These are phyloP conservation scores for Gracilaria gracilis DNA, from an alignment of 23 red algal species.

Conservation along the genomic window DNA sequence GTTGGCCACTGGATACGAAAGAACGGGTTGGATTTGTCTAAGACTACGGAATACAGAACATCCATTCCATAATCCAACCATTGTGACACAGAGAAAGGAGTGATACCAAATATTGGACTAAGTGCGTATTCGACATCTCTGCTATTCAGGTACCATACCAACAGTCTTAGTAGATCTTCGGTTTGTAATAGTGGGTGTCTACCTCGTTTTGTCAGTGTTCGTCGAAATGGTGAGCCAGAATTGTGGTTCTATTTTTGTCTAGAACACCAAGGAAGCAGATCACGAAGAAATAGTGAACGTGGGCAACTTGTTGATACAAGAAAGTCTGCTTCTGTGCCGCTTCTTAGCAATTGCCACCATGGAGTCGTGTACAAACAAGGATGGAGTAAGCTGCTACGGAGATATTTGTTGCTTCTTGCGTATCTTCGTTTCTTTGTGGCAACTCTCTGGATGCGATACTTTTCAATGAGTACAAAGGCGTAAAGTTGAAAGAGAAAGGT, in stretches of 20 bases:
- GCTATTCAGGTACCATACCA: constrained; percentile 8
- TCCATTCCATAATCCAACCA: constrained; percentile 18
- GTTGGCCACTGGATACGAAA: background rate
- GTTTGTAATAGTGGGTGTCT: background rate
- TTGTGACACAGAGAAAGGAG: background rate
- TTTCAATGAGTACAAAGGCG: too few relatives aligned
- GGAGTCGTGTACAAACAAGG: background rate
- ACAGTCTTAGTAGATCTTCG: background rate
- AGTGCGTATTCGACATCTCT: background rate
- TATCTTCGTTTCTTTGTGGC: too few relatives aligned
- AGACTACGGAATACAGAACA: background rate
- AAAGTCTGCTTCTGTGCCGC: background rate
- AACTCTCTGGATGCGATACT: too few relatives aligned
- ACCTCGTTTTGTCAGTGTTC: background rate
- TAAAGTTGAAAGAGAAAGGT: too few relatives aligned
- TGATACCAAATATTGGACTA: constrained; percentile 22
- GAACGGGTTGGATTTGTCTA: background rate
- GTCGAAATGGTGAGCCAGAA: background rate
- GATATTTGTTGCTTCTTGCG: too few relatives aligned
- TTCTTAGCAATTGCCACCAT: background rate
- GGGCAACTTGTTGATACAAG: background rate
- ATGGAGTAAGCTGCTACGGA: too few relatives aligned
- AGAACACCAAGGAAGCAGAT: background rate
- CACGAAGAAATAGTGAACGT: background rate
- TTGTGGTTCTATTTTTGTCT: background rate